Percentiles rank a stretch among this genome's conserved stretches.
These are phyloP conservation scores for Fusarium austroafricanum DNA, from an alignment of 2,329 filamentous ascomycete species.

Conservation along the genomic window DNA sequence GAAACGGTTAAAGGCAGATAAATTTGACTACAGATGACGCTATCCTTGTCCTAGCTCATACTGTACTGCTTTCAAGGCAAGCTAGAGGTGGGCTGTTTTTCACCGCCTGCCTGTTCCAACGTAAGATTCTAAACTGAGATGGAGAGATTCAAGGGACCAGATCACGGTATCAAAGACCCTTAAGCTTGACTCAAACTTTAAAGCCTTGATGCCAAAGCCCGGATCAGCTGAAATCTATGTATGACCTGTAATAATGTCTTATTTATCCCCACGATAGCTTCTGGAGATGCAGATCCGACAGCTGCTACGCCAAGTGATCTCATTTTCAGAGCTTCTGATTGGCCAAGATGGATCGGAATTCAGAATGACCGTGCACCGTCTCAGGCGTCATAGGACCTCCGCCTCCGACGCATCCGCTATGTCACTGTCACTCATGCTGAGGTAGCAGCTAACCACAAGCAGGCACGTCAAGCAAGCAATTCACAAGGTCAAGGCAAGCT, in stretches of 20 bases:
- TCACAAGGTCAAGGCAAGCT: constrained; percentile 7
- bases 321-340: constrained; percentile 32
- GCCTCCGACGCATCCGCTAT: constrained; percentile 43
- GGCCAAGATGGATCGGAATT: constrained; percentile 25
- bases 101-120: constrained; percentile 41
- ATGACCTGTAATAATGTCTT: constrained; percentile 12
- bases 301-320: constrained; percentile 25
- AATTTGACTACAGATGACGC: constrained; percentile 34
- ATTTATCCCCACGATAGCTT: constrained; percentile 15
- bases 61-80: constrained; percentile 17
- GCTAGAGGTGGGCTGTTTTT: constrained; percentile 31
- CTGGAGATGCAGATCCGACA: constrained; percentile 7
- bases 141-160: background rate
- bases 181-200: background rate
- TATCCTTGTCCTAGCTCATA: background rate
- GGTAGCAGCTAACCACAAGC: constrained; percentile 22
- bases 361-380: constrained; percentile 24
- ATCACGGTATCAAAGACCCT: background rate
- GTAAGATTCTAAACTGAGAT: background rate
- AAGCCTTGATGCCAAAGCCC: background rate
- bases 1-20: constrained; percentile 6
- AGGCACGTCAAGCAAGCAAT: constrained; percentile 8
- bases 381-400: constrained; percentile 40
- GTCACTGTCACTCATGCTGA: constrained; percentile 39
- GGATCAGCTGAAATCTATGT: constrained; percentile 22